Conservation (phyloP, 495 filamentous ascomycete genomes). For the Daldinia childiae region DNA sequence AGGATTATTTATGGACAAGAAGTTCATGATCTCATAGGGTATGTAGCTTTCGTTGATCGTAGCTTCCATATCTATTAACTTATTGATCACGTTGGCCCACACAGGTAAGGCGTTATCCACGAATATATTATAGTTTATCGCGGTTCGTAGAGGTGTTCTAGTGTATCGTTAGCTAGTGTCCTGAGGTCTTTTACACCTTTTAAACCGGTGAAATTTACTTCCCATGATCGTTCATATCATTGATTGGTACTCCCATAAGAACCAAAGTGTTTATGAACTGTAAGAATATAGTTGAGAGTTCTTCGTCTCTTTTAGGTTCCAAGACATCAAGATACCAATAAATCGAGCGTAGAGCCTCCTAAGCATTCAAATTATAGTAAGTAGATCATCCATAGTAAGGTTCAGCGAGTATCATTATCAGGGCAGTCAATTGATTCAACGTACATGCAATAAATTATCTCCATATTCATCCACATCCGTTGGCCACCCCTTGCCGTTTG, state of each 20-base stretch:
- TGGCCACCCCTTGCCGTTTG: constrained; percentile 10
- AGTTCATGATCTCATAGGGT: not conserved
- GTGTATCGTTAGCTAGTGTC: not conserved
- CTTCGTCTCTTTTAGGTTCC: no score
- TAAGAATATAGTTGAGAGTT: not conserved
- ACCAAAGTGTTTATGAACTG: constrained; percentile 1
- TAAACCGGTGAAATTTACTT: not conserved
- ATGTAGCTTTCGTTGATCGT: not conserved
- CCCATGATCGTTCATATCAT: not conserved
- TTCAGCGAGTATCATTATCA: no score
- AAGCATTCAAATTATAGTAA: no score
- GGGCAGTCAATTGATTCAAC: not conserved
- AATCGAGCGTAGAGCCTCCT: no score
- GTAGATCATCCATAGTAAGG: no score
- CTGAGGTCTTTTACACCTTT: not conserved
- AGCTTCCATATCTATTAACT: not conserved
- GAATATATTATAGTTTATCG: no score
- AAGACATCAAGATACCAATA: no score
- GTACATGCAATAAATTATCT: constrained; percentile 9
- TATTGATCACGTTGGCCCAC: not conserved
- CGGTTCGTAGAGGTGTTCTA: not conserved
- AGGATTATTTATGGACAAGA: not conserved
- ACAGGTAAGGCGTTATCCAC: no score
- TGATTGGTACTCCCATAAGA: constrained; percentile 8
- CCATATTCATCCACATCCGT: not conserved